Base-by-base conservation (phyloP, 345 rosid genomes). In the Raphanus raphanistrum region DNA sequence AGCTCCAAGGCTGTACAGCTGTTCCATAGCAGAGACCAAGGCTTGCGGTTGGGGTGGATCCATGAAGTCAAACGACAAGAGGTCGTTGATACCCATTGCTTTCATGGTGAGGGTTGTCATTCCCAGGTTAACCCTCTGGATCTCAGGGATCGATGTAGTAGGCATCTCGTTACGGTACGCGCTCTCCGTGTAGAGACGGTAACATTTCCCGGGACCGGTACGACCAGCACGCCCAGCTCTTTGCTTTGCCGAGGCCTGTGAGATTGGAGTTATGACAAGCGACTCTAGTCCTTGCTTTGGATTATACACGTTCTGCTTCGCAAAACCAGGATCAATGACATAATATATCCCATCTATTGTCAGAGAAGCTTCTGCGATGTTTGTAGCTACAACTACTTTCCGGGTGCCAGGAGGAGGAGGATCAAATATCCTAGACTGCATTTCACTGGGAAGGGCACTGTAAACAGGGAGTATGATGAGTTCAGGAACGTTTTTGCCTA, bases 11-110 rank as follows among this genome's bases (percentile, higher is more conserved):
- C 93, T 85, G 73, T 89, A 92, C 55, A 94, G 81, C 78, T 89
- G 93, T 78, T 90, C 97, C 96, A 90, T 88, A 59, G 98, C 96
- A 77, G 98, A 92, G 36, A 88, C 86, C 62, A 94, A 87, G 21
- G 97, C 91, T 68, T 90, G 86, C 6, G 97, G 83, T 60, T 71
- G 76, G 16, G 84, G 84, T 55, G 84, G 84, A 70, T 82, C 84
- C 84, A 82, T 82, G 64, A 82, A 82, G 8, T 82, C 84, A 64
- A 82, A 82, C 0, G 83, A 79, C 36, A 85, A 67, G 29, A 80
- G 75, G 25, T 92, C 98, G 74, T 87, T 92, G 35, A 94, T 90
- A 31, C 98, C 98, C 93, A 94, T 94, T 13, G 95, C 97, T 87
- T 90, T 92, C 98, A 94, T 85, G 11, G 83, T 82, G 11, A 94